Conservation (phyloP, 345 rosid species). For the Geranium brycei region DNA sequence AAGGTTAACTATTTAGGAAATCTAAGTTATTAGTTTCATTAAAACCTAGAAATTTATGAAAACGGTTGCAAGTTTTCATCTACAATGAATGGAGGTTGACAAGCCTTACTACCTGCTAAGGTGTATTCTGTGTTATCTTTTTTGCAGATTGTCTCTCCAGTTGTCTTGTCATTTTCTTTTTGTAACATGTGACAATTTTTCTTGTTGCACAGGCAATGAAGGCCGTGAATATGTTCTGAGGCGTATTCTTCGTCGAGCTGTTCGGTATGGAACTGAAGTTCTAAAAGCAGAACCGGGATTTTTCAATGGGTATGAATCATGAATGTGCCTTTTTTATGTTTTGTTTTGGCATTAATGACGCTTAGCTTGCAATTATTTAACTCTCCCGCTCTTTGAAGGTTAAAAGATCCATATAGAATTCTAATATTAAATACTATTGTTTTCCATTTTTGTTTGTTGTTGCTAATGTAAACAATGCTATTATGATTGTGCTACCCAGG, state of each 20-base stretch:
- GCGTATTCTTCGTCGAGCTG: slow-evolving; percentile 96
- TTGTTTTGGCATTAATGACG: neutral
- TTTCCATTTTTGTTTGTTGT: neutral
- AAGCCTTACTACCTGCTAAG: neutral
- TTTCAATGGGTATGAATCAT: slow-evolving; percentile 59
- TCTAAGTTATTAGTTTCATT: too few species aligned
- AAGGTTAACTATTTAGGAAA: too few species aligned
- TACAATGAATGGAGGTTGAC: neutral
- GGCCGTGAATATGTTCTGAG: slow-evolving; percentile 95
- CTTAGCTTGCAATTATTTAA: neutral
- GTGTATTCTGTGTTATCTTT: too few species aligned
- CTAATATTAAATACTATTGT: neutral
- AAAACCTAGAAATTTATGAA: neutral
- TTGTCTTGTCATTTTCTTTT: neutral
- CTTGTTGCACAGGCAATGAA: slow-evolving; percentile 52
- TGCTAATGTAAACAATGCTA: neutral
- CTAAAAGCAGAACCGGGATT: slow-evolving; percentile 84
- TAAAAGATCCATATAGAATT: neutral
- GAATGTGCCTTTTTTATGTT: neutral
- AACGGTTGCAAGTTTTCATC: neutral
- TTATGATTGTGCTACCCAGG: slow-evolving; percentile 26
- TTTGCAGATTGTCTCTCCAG: neutral
- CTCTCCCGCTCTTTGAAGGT: neutral
- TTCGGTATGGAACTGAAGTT: slow-evolving; percentile 84
- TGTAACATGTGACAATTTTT: neutral